Evolutionary conservation across 2,329 filamentous ascomycete species (phyloP), one percentile per base, ranked within the genome.

Genomic region (Trichocomaceae sp.): DNA sequence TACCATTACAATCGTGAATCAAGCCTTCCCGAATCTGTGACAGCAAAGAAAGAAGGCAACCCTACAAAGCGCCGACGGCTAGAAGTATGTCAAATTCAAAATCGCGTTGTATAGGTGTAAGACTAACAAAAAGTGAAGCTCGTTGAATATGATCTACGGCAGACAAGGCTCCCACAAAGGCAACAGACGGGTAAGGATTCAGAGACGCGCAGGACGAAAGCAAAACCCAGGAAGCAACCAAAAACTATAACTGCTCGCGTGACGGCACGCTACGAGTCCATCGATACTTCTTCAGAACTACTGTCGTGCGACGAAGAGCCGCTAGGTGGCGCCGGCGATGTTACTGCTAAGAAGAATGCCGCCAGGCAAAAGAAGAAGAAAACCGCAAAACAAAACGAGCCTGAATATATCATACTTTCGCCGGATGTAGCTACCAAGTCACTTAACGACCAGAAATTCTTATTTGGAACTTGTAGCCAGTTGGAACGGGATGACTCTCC

Each of bases 401-500:
- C 42, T 68, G 80, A 17, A 67, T 90, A 17, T 68, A 74, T 82
- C 4, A 72, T 95, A 2, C 73, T 88, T 10, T 88, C 87, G 0
- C 89, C 89, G 0, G 75, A 74, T 47, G 80, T 85, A 22, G 90
- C 88, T 1, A 70, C 85, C 44, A 80, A 80, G 51, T 79, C 86
- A 60, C 80, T 87, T 13, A 77, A 81, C 2, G 75, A 80, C 1
- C 90, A 93, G 66, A 83, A 90, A 57, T 88, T 91, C 64, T 72
- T 95, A 0, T 95, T 95, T 70, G 90, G 89, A 1, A 93, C 89
- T 0, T 91, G 87, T 1, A 95, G 90, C 67, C 90, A 95, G 67
- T 73, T 95, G 22, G 86, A 85, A 13, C 75, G 79, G 53, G 87
- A 90, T 55, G 83, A 90, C 35, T 88, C 86, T 0, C 86, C 87